Conservation (phyloP, 2,329 filamentous ascomycete species). For the Aspergillus udagawae region DNA sequence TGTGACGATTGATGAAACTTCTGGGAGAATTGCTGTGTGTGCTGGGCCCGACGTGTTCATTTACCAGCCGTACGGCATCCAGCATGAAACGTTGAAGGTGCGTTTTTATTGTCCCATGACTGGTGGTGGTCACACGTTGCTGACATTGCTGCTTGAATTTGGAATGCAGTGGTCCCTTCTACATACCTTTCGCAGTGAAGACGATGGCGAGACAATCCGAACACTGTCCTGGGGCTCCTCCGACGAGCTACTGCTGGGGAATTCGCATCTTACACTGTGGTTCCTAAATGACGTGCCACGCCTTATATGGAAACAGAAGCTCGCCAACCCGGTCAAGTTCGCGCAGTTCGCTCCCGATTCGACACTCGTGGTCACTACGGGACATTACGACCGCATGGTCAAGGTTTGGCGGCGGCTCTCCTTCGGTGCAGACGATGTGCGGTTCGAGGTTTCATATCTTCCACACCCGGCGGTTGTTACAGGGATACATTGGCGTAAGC, state of each 20-base stretch:
- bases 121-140: not conserved
- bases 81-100: conserved; percentile 71
- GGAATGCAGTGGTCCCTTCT: conserved; percentile 55
- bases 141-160: conserved; percentile 15
- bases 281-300: conserved; percentile 45
- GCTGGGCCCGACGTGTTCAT: conserved; percentile 65
- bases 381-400: conserved; percentile 72
- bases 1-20: conserved; percentile 73
- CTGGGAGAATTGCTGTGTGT: conserved; percentile 80
- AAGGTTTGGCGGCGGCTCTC: conserved; percentile 90
- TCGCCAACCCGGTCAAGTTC: conserved; percentile 70
- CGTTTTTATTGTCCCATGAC: conserved; percentile 18
- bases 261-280: conserved; percentile 67
- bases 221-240: conserved; percentile 82
- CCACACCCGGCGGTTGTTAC: conserved; percentile 80
- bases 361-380: conserved; percentile 76
- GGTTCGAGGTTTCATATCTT: conserved; percentile 88
- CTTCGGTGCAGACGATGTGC: conserved; percentile 75
- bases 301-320: conserved; percentile 66
- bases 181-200: conserved; percentile 46
- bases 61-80: conserved; percentile 69
- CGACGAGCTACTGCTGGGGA: conserved; percentile 79
- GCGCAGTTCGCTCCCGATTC: conserved; percentile 83
- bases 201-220: conserved; percentile 42
- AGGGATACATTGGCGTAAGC: conserved; percentile 78